Base-by-base conservation (phyloP, 164 flowering plant genomes). In the Vitis rotundifolia region DNA sequence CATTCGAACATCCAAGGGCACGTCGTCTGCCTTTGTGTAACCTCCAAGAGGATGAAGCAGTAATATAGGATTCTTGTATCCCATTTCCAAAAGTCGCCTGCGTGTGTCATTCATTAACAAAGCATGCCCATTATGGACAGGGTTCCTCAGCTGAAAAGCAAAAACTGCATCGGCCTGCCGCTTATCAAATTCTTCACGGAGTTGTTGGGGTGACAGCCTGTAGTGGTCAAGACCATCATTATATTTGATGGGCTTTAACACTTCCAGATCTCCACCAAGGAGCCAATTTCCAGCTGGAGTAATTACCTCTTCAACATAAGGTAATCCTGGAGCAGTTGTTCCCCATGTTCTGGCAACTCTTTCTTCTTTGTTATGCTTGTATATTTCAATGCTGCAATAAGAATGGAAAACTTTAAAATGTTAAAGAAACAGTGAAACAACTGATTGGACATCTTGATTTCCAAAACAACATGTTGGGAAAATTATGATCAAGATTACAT, bases 331-430 rank as follows among this genome's bases (percentile, higher is more conserved):
- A 52, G 97, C 91, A 60, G 89, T 89, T 51, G 95, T 88, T 67
- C 98, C 98, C 98, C 98, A 94, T 13, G 97, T 94, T 79, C 97
- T 86, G 15, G 97, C 95, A 50, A 91, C 92, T 78, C 98, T 87
- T 81, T 92, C 98, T 80, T 94, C 98, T 81, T 94, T 94, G 85
- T 91, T 82, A 70, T 94, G 98, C 87, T 94, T 94, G 80, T 83
- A 94, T 75, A 94, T 87, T 73, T 94, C 89, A 77, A 94, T 79
- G 71, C 98, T 92, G 88, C 72, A 81, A 15, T 10, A 68, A 22
- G 6, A 57, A 19, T 12, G 2, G 28, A 47, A 29, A 44, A 68
- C 7, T 19, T 26, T 13, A 61, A 67, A 50, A 60, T 19, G 49
- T 28, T 0, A 19, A 55, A 55, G 5, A 70, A 26, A 18, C 51